phyloP scores from a whole-genome alignment of 495 filamentous ascomycete species.

The Chaetomidium leptoderma region DNA sequence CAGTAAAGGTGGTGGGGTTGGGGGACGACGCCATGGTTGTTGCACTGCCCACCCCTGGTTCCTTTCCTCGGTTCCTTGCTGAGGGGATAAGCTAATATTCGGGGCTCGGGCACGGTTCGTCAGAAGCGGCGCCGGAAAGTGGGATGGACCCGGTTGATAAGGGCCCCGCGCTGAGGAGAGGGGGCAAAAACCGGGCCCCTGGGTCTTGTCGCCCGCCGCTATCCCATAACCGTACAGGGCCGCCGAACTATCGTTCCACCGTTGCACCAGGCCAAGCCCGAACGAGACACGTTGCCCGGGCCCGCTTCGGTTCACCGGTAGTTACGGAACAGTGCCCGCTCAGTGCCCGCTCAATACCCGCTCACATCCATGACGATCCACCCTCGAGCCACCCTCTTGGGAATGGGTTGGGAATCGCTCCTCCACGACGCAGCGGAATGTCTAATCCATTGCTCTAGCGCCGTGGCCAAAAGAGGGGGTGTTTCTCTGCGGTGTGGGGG shows the following conservation, averaged over 20 bases:
- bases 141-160: slow-evolving; percentile 15
- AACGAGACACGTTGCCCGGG: background rate
- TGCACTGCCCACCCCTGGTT: background rate
- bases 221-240: no score
- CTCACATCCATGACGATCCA: background rate
- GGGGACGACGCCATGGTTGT: background rate
- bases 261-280: background rate
- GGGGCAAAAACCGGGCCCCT: background rate
- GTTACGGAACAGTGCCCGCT: no score
- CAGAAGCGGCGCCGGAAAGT: background rate
- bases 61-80: background rate
- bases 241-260: background rate
- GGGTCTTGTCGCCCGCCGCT: background rate
- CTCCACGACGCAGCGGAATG: no score
- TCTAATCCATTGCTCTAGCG: no score
- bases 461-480: no score
- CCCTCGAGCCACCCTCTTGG: no score
- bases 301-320: no score
- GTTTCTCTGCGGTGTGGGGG: no score
- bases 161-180: background rate
- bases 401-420: no score
- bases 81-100: background rate
- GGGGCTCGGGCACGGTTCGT: no score
- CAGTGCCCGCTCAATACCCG: no score
- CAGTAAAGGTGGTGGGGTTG: background rate